phyloP scores from a whole-genome alignment of 2,329 filamentous ascomycete species.

The Aspergillus sp. region DNA sequence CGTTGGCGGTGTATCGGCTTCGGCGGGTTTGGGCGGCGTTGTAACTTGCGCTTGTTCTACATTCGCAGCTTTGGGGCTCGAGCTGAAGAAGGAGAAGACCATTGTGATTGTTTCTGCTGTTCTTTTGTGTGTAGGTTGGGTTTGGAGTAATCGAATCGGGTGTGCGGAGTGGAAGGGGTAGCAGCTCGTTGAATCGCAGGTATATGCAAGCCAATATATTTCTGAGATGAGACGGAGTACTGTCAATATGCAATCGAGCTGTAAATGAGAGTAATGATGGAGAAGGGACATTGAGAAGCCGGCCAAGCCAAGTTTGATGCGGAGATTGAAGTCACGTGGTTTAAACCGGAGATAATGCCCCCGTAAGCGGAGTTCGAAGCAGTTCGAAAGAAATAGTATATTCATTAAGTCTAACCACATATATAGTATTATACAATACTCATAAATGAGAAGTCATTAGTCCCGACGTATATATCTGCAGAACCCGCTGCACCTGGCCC shows the following conservation, averaged over 20 bases:
- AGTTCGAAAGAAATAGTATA: background rate
- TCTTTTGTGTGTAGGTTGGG: background rate
- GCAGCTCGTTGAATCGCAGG: background rate
- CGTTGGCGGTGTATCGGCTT: slow-evolving; percentile 17
- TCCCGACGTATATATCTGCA: slow-evolving; percentile 31
- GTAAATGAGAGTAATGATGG: background rate
- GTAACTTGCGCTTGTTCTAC: slow-evolving; percentile 16
- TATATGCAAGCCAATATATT: background rate
- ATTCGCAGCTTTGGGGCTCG: slow-evolving; percentile 6
- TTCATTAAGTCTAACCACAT: background rate
- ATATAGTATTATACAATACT: background rate
- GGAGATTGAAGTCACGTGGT: slow-evolving; percentile 20
- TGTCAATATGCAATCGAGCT: background rate
- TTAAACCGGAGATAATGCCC: background rate
- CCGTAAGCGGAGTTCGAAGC: background rate
- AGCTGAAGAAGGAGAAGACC: slow-evolving; percentile 29
- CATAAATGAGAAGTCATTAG: background rate
- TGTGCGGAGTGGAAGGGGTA: background rate
- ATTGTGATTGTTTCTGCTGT: slow-evolving; percentile 17
- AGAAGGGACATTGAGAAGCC: background rate
- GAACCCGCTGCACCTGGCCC: slow-evolving; percentile 29
- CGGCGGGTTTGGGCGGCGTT: slow-evolving; percentile 4
- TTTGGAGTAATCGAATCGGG: background rate
- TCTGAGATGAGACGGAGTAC: background rate
- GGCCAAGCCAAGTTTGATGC: slow-evolving; percentile 13